Evolutionary conservation across 352 stramenopile genomes (phyloP).

Genomic region (Phytophthora gonapodyides): DNA sequence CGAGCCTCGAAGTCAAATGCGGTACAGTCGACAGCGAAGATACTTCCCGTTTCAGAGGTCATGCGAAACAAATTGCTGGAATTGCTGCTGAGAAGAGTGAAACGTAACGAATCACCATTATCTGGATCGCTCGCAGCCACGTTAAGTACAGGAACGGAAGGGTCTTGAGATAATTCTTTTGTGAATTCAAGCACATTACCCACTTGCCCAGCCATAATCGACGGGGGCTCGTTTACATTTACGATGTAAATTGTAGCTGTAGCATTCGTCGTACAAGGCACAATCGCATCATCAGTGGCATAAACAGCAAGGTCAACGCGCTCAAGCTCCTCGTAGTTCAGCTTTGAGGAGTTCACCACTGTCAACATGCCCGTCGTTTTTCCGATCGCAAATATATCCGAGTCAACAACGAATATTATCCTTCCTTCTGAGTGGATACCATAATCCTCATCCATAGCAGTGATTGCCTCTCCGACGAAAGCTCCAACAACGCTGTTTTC

Average conservation of each 20-base stretch:
- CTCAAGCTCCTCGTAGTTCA: constrained; percentile 24
- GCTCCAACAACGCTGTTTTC: constrained; percentile 50
- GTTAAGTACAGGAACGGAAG: constrained; percentile 30
- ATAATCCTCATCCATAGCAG: constrained; percentile 30
- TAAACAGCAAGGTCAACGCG: constrained; percentile 21
- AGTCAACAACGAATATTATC: constrained; percentile 21
- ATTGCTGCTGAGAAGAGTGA: constrained; percentile 21
- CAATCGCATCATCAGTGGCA: constrained; percentile 26
- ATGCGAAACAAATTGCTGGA: constrained; percentile 48
- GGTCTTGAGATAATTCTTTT: constrained; percentile 23
- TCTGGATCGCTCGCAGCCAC: constrained; percentile 25
- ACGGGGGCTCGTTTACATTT: constrained; percentile 57
- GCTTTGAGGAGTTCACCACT: constrained; percentile 15
- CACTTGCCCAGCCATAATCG: constrained; percentile 27
- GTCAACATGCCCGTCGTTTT: constrained; percentile 12
- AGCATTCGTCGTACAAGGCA: constrained; percentile 24
- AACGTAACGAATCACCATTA: constrained; percentile 16
- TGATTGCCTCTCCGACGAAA: constrained; percentile 29
- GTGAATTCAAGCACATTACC: constrained; percentile 51
- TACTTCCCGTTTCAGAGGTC: constrained; percentile 36
- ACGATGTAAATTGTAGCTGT: constrained; percentile 24
- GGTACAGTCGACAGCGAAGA: constrained; percentile 43
- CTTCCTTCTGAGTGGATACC: constrained; percentile 10
- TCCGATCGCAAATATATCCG: constrained; percentile 27
- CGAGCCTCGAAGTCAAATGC: constrained; percentile 51